Percentiles rank a stretch among this genome's conserved stretches.
Conservation (phyloP, 495 filamentous ascomycete genomes). For the Daldinia loculata region DNA sequence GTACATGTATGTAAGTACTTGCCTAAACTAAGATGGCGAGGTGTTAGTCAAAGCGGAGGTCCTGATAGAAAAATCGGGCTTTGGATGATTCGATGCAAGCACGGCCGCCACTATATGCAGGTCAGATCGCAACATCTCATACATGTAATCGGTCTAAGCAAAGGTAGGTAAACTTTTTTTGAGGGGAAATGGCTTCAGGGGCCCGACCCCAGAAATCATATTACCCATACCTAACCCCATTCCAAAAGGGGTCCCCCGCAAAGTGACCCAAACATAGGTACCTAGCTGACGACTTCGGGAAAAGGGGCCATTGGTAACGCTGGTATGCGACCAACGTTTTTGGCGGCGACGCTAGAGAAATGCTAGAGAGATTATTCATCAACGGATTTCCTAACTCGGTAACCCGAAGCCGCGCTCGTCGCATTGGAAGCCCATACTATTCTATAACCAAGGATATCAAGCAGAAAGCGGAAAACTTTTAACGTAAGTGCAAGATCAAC, state of each 20-base stretch:
- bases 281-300: constrained; percentile 15
- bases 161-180: constrained; percentile 9
- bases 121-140: constrained; percentile 36
- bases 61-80: constrained; percentile 3
- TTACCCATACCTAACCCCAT: constrained; percentile 7
- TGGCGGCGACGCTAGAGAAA: constrained; percentile 25
- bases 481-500: constrained; percentile 32
- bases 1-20: background rate
- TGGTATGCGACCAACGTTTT: constrained; percentile 20
- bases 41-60: constrained; percentile 4
- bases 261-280: background rate
- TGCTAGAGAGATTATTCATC: constrained; percentile 20
- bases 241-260: constrained; percentile 24
- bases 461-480: constrained; percentile 23
- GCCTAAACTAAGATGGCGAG: background rate
- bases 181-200: constrained; percentile 11
- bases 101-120: constrained; percentile 6
- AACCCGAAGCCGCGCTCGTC: constrained; percentile 14
- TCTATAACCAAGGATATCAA: constrained; percentile 11
- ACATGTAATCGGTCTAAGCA: constrained; percentile 15
- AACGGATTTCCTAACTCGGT: constrained; percentile 25
- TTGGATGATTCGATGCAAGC: constrained; percentile 13
- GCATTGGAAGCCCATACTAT: background rate
- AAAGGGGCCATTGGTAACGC: constrained; percentile 21
- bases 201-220: constrained; percentile 14